These are phyloP conservation scores for Claviceps pusilla DNA, from an alignment of 2,329 filamentous ascomycete species.

Conservation along the genomic window DNA sequence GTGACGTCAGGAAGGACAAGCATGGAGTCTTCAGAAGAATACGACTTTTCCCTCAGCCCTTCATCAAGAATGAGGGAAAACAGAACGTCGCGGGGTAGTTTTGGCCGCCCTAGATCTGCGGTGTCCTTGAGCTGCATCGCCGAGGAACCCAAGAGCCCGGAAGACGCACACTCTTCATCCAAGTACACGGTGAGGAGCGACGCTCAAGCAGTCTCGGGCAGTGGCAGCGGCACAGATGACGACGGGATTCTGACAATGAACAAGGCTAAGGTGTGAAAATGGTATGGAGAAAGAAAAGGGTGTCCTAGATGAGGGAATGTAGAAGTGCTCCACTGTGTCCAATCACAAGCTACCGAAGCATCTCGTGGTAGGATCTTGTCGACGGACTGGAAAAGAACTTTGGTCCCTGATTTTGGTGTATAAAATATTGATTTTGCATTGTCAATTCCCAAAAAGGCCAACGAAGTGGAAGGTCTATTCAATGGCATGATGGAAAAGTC, in stretches of 20 bases:
- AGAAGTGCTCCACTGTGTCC: background rate
- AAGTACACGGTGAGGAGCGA: background rate
- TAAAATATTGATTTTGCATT: background rate
- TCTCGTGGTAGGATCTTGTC: background rate
- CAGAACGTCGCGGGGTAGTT: slow-evolving; percentile 18
- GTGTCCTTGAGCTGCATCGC: slow-evolving; percentile 31
- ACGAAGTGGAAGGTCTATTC: no score
- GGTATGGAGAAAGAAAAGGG: no score
- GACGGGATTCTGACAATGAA: slow-evolving; percentile 26
- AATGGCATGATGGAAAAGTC: no score
- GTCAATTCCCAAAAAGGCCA: background rate
- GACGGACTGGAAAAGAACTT: background rate
- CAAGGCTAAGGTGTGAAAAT: slow-evolving; percentile 1
- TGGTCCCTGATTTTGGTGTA: background rate
- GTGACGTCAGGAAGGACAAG: slow-evolving; percentile 19
- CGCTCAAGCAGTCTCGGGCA: background rate
- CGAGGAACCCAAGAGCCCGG: slow-evolving; percentile 24
- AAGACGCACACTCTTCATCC: background rate
- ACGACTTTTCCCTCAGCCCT: slow-evolving; percentile 20
- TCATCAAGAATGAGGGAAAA: slow-evolving; percentile 18
- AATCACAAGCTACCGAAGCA: background rate
- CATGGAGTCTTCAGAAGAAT: slow-evolving; percentile 24
- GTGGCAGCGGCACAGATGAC: slow-evolving; percentile 16
- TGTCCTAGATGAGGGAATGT: background rate
- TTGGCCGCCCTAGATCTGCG: slow-evolving; percentile 22